Evolutionary conservation across 2,329 filamentous ascomycete species (phyloP).

Genomic region (Seiridium unicorne): DNA sequence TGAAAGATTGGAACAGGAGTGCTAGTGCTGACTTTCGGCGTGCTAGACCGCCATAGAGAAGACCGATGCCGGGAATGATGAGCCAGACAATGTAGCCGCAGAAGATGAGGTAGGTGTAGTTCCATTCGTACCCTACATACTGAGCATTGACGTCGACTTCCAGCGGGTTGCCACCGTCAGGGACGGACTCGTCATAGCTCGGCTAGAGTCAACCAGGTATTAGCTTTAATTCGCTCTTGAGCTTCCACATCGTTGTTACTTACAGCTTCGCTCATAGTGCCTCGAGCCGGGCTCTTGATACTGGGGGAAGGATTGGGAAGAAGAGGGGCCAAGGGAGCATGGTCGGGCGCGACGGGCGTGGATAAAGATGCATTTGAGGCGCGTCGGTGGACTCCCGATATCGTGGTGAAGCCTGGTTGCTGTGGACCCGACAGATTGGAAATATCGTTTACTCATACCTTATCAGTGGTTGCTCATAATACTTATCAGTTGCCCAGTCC

Average conservation of each 20-base stretch:
- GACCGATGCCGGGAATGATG: constrained; percentile 46
- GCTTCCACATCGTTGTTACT: neutral
- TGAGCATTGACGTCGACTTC: constrained; percentile 38
- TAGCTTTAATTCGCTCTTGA: neutral
- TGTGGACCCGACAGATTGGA: neutral
- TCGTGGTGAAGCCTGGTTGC: neutral
- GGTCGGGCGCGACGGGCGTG: neutral
- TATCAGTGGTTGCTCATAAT: neutral
- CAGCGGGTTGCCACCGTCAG: constrained; percentile 22
- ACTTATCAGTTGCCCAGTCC: neutral
- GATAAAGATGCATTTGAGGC: no score
- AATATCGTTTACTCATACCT: neutral
- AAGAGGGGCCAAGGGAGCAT: no score
- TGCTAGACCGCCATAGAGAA: constrained; percentile 37
- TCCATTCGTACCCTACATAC: constrained; percentile 57
- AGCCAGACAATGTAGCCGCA: constrained; percentile 63
- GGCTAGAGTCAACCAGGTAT: constrained; percentile 8
- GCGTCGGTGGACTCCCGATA: neutral
- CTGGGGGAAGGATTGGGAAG: neutral
- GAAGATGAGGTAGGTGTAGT: constrained; percentile 59
- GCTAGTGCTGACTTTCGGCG: constrained; percentile 37
- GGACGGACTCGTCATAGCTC: constrained; percentile 17
- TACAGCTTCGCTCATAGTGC: constrained; percentile 5
- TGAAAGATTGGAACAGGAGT: constrained; percentile 46
- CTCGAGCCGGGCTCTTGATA: neutral